Evolutionary conservation across 495 filamentous ascomycete species (phyloP).

Genomic region (Aspergillus taichungensis): DNA sequence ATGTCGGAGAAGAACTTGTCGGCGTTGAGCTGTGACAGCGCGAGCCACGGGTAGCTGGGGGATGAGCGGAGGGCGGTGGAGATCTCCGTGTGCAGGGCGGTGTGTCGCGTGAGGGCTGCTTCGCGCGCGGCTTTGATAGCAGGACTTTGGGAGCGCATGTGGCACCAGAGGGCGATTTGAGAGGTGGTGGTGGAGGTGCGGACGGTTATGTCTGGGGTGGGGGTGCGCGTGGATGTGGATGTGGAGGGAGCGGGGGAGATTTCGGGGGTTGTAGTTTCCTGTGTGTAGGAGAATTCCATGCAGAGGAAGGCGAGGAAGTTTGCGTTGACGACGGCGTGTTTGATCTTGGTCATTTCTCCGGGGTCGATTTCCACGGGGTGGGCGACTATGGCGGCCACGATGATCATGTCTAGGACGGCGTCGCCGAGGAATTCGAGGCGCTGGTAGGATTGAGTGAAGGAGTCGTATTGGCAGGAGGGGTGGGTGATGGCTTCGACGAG

Average conservation of each 20-base stretch:
- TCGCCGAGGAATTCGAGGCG: conserved; percentile 90
- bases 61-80: conserved; percentile 36
- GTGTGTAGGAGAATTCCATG: conserved; percentile 34
- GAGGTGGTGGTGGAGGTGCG: conserved; percentile 4
- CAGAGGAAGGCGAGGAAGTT: conserved; percentile 82
- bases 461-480: conserved; percentile 51
- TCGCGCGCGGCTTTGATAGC: conserved; percentile 39
- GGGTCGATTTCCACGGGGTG: conserved; percentile 43
- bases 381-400: conserved; percentile 47
- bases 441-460: conserved; percentile 59
- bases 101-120: conserved; percentile 38
- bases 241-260: neutral
- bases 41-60: conserved; percentile 62
- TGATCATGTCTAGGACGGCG: conserved; percentile 70
- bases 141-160: conserved; percentile 51
- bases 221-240: neutral
- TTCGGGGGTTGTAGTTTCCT: conserved; percentile 9
- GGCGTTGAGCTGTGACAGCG: conserved; percentile 53
- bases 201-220: neutral
- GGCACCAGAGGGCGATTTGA: conserved; percentile 63
- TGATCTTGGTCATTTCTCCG: conserved; percentile 62
- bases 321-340: conserved; percentile 71
- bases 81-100: conserved; percentile 40
- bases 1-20: conserved; percentile 85
- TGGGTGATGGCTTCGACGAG: conserved; percentile 86